Evolutionary conservation across 2,329 filamentous ascomycete genomes (phyloP), one percentile per base, ranked within the genome.

Genomic region (Tothia fuscella): DNA sequence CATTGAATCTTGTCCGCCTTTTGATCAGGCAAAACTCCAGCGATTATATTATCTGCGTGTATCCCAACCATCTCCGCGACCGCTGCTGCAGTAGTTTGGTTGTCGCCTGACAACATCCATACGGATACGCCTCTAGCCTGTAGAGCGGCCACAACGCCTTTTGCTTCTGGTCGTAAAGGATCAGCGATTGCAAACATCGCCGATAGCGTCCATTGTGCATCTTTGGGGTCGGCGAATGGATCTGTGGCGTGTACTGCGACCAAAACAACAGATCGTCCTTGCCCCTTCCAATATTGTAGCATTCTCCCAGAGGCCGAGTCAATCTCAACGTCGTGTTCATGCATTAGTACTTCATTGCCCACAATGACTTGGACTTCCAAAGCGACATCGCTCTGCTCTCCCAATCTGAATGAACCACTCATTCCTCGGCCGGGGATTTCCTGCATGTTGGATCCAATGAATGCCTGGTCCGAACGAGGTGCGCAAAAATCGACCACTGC

Each of bases 31-130:
- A 94, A 74, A 4, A 94, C 86, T 48, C 85, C 85, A 9, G 88
- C 86, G 47, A 93, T 82, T 49, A 95, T 80, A 55, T 93, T 83
- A 42, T 68, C 63, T 1, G 67, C 53, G 0, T 76, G 71, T 48
- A 95, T 94, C 17, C 84, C 84, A 14, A 94, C 69, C 52, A 76
- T 75, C 2, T 69, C 63, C 1, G 82, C 88, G 3, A 95, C 84
- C 0, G 86, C 85, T 16, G 72, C 68, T 2, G 88, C 88, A 1
- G 88, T 95, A n/a, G 68, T 78, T n/a, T 68, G 65, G 54, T 94
- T 94, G 64, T 95, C 88, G 22, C 88, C 88, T 0, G 86, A 93
- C 28, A 94, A 78, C 85, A 95, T 93, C 77, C 81, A 94, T 3
- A 93, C 82, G 24, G 78, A 74, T 35, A 82, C 78, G 16, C 80